Conservation (phyloP, 139 green algal species). For the Diplosphaera chodatii region DNA sequence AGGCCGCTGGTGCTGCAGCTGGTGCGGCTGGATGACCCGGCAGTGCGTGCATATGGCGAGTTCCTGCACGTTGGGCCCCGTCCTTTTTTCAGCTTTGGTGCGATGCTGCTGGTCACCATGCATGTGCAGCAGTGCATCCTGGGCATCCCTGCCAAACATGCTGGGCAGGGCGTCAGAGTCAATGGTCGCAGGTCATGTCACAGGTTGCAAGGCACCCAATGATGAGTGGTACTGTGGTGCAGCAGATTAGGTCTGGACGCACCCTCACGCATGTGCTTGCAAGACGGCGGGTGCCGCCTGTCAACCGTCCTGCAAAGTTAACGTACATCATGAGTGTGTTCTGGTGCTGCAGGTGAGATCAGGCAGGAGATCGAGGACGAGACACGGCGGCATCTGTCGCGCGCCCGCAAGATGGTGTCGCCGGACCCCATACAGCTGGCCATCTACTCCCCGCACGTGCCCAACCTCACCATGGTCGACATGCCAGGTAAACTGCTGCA, state of each 20-base stretch:
- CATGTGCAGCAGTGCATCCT: slow-evolving; percentile 34
- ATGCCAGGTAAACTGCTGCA: slow-evolving; percentile 74
- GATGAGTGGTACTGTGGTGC: too few species aligned
- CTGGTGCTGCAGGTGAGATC: slow-evolving; percentile 52
- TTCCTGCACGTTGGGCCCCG: slow-evolving; percentile 72
- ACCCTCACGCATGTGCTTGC: too few species aligned
- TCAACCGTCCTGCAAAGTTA: too few species aligned
- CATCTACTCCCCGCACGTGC: slow-evolving; percentile 77
- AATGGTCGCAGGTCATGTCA: too few species aligned
- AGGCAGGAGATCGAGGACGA: slow-evolving; percentile 82
- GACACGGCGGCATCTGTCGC: slow-evolving; percentile 67
- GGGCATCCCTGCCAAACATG: too few species aligned
- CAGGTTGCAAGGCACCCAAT: too few species aligned
- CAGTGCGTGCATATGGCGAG: slow-evolving; percentile 75
- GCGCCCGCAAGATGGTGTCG: slow-evolving; percentile 64
- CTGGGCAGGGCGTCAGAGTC: too few species aligned
- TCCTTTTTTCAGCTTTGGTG: slow-evolving; percentile 66
- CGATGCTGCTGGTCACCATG: too few species aligned
- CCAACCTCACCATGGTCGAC: slow-evolving; percentile 88
- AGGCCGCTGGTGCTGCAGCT: slow-evolving; percentile 82
- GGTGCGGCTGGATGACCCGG: slow-evolving; percentile 61
- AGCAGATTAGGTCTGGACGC: too few species aligned
- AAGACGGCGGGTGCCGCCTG: too few species aligned
- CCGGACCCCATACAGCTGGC: slow-evolving; percentile 87
- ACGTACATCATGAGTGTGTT: too few species aligned